phyloP scores from a whole-genome alignment of 192 early-diverging fungal genomes.

The Podochytrium sp. region DNA sequence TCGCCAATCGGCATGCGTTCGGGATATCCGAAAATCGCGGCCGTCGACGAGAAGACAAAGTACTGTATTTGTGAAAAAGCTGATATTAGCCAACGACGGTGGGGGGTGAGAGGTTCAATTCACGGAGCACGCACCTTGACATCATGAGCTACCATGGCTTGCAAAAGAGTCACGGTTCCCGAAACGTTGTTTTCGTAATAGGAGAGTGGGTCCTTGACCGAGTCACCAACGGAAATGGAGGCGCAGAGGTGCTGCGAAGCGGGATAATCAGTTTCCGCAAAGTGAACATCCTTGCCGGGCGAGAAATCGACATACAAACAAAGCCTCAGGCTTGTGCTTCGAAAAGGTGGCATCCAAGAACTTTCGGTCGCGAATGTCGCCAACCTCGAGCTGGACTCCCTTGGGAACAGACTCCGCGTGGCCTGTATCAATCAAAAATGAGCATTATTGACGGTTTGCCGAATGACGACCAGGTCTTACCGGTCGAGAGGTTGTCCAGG shows the following conservation, averaged over 20 bases:
- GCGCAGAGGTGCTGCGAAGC: constrained; percentile 81
- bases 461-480: no score
- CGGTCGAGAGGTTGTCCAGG: constrained; percentile 85
- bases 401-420: constrained; percentile 50
- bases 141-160: constrained; percentile 79
- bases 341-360: constrained; percentile 73
- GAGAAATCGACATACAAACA: constrained; percentile 39
- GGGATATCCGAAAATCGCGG: constrained; percentile 87
- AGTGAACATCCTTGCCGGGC: neutral
- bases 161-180: constrained; percentile 83
- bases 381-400: constrained; percentile 69
- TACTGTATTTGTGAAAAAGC: constrained; percentile 45
- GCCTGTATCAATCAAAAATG: constrained; percentile 35
- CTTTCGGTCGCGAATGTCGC: constrained; percentile 75
- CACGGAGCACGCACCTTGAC: constrained; percentile 68
- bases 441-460: neutral
- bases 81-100: neutral
- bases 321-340: constrained; percentile 62
- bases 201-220: constrained; percentile 73
- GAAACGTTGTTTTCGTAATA: constrained; percentile 96
- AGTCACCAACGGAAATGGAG: constrained; percentile 87
- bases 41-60: constrained; percentile 94
- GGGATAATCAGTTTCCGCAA: neutral
- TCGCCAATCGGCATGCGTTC: constrained; percentile 74
- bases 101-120: neutral